These are phyloP conservation scores for Cicer yamashitae DNA, from an alignment of 306 rosid species.

Conservation along the genomic window DNA sequence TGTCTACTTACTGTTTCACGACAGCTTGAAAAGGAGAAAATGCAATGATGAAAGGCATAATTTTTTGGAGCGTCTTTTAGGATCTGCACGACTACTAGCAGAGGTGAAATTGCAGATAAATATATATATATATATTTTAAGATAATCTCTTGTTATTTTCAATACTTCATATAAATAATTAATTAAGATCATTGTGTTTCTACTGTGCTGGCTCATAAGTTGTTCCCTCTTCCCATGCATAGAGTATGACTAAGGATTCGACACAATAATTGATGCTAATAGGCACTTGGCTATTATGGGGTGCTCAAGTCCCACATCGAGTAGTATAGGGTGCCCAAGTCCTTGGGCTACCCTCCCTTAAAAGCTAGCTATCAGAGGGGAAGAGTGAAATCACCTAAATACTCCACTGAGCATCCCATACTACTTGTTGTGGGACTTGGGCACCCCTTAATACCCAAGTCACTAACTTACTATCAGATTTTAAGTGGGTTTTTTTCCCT, in stretches of 20 bases:
- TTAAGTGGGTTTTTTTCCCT: neutral
- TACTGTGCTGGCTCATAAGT: constrained; percentile 17
- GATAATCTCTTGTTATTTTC: constrained; percentile 2
- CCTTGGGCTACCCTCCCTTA: neutral
- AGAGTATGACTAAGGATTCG: constrained; percentile 22
- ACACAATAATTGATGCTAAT: neutral
- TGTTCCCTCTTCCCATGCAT: constrained; percentile 23
- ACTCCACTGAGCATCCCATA: too few species aligned
- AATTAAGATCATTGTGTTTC: constrained; percentile 16
- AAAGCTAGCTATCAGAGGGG: neutral
- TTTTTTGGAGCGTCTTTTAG: constrained; percentile 83
- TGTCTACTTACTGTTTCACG: constrained; percentile 36
- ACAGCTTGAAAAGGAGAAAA: constrained; percentile 85
- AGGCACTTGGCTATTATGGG: neutral
- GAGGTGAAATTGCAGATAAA: constrained; percentile 61
- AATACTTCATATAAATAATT: neutral
- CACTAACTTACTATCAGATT: neutral
- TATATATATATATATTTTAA: neutral
- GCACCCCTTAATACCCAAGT: too few species aligned
- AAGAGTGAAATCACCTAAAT: too few species aligned
- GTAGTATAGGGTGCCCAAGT: neutral
- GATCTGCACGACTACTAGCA: constrained; percentile 73
- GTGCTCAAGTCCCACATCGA: neutral
- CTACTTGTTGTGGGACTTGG: too few species aligned
- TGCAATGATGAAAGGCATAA: constrained; percentile 61